Evolutionary conservation across 2,329 filamentous ascomycete genomes (phyloP).

Genomic region (Claviceps sp.): DNA sequence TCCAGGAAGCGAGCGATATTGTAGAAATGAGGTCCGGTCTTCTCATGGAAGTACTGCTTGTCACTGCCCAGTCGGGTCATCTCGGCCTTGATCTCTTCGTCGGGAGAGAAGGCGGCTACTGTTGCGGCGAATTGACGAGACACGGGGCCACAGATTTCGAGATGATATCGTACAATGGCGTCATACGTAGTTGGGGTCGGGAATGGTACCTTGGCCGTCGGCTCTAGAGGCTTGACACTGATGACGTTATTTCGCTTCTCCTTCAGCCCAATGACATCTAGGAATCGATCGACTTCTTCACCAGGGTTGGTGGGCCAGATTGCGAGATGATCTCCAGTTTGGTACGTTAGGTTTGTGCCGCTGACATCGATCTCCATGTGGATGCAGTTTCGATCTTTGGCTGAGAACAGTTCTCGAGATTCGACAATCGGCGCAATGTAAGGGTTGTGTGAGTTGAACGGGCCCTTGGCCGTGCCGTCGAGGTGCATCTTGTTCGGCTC

Average conservation of each 20-base stretch:
- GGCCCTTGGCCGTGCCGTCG: slow-evolving; percentile 68
- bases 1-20: slow-evolving; percentile 83
- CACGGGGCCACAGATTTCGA: slow-evolving; percentile 90
- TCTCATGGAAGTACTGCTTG: slow-evolving; percentile 88
- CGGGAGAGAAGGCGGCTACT: slow-evolving; percentile 78
- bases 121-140: slow-evolving; percentile 90
- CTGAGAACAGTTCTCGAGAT: slow-evolving; percentile 80
- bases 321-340: slow-evolving; percentile 94
- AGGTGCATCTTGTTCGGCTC: slow-evolving; percentile 96
- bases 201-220: slow-evolving; percentile 94
- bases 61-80: slow-evolving; percentile 81
- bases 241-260: slow-evolving; percentile 74
- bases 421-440: slow-evolving; percentile 89
- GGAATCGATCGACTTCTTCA: slow-evolving; percentile 79
- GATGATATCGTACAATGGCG: slow-evolving; percentile 82
- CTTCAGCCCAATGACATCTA: slow-evolving; percentile 62
- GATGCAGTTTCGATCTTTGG: slow-evolving; percentile 85
- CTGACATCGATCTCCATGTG: slow-evolving; percentile 92
- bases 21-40: slow-evolving; percentile 67
- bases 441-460: slow-evolving; percentile 92
- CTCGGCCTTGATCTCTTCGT: slow-evolving; percentile 71
- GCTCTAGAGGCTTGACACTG: slow-evolving; percentile 79
- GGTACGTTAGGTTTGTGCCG: slow-evolving; percentile 80
- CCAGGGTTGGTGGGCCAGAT: slow-evolving; percentile 95
- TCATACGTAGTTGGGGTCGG: slow-evolving; percentile 95